These are phyloP conservation scores for Canavalia gladiata DNA, from an alignment of 306 rosid genomes.

Conservation along the genomic window DNA sequence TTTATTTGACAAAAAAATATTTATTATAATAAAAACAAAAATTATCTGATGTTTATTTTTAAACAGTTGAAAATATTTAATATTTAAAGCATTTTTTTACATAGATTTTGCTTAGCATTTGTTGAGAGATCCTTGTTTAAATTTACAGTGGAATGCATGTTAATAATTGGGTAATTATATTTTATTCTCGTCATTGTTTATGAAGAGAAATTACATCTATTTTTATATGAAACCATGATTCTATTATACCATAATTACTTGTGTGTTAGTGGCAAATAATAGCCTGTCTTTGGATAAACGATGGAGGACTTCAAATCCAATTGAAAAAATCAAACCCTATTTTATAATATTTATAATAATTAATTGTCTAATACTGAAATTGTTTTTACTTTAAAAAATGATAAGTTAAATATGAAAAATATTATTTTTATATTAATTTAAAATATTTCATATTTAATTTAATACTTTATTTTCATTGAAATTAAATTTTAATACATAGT, in stretches of 20 bases:
- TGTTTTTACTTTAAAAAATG: too few relatives aligned
- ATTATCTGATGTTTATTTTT: too few relatives aligned
- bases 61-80: too few relatives aligned
- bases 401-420: too few relatives aligned
- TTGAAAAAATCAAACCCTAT: not conserved
- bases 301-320: constrained; percentile 19
- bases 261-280: constrained; percentile 47
- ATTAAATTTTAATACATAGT: not conserved
- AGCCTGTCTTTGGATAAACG: constrained; percentile 10
- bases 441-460: not conserved
- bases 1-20: too few relatives aligned
- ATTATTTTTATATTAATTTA: too few relatives aligned
- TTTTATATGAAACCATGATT: constrained; percentile 12
- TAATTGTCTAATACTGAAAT: too few relatives aligned
- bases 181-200: not conserved
- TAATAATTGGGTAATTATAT: not conserved
- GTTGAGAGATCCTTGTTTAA: not conserved
- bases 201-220: not conserved
- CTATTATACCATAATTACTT: constrained; percentile 34
- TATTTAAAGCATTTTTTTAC: too few relatives aligned
- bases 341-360: not conserved
- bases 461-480: not conserved
- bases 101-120: not conserved
- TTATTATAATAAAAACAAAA: too few relatives aligned
- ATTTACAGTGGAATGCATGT: not conserved